These are phyloP conservation scores for Benincasa hispida DNA, from an alignment of 306 rosid species.

Conservation along the genomic window DNA sequence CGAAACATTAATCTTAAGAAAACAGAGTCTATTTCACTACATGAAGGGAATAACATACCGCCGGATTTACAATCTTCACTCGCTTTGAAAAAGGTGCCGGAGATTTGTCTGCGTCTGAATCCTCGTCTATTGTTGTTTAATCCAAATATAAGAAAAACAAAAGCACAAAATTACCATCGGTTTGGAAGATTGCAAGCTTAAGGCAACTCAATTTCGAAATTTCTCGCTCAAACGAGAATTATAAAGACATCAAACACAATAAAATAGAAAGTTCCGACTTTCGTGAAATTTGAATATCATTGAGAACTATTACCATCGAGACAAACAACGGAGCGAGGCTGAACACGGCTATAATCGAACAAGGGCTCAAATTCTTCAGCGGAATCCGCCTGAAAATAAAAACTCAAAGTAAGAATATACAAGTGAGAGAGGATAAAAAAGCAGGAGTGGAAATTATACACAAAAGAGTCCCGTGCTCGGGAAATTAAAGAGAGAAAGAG, in stretches of 20 bases:
- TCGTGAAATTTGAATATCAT: background rate
- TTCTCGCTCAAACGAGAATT: background rate
- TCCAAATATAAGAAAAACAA: background rate
- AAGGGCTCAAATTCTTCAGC: constrained; percentile 72
- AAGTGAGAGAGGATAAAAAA: background rate
- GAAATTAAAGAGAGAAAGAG: background rate
- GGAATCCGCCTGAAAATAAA: constrained; percentile 31
- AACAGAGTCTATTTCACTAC: background rate
- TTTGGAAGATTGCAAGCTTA: background rate
- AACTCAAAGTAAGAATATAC: background rate
- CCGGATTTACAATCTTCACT: constrained; percentile 21
- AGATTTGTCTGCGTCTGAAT: constrained; percentile 20
- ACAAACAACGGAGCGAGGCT: constrained; percentile 26
- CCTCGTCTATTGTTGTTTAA: constrained; percentile 32
- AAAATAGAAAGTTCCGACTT: background rate
- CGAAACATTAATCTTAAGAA: background rate
- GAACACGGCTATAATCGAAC: constrained; percentile 79
- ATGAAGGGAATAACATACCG: constrained; percentile 7
- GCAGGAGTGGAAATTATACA: background rate
- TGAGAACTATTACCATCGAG: constrained; percentile 42
- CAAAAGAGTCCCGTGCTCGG: background rate
- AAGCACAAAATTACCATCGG: background rate
- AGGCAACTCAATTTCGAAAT: background rate
- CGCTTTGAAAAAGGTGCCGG: constrained; percentile 20
- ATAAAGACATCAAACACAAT: background rate